A percentile compares a stretch with the other conserved stretches of the same genome.
These are phyloP conservation scores for Candida pseudoviswanathii DNA, from an alignment of 1,139 yeast species.

Conservation along the genomic window DNA sequence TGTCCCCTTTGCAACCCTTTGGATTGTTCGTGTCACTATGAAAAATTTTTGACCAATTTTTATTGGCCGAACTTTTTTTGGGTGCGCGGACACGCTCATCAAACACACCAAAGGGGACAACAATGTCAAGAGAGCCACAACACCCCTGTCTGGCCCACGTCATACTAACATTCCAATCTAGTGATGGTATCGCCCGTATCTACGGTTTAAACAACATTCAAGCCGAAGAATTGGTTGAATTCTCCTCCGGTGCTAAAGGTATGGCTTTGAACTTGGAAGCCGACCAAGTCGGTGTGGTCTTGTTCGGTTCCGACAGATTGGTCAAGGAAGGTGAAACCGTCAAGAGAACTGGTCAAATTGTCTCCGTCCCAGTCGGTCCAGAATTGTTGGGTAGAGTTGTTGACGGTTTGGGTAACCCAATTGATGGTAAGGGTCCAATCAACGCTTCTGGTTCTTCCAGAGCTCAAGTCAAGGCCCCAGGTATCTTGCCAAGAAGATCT, in stretches of 20 bases:
- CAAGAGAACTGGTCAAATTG: conserved; percentile 99
- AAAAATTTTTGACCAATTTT: conserved; percentile 9
- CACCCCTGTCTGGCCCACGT: too few species aligned
- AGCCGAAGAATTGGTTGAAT: conserved; percentile 99
- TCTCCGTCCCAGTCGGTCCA: conserved; percentile 99
- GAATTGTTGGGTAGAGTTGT: conserved; percentile 98
- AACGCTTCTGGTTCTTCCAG: conserved; percentile 82
- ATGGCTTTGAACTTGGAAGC: conserved; percentile 99
- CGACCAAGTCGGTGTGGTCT: conserved; percentile 99
- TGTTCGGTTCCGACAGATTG: conserved; percentile 98
- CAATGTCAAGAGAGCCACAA: too few species aligned
- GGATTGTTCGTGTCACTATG: not conserved
- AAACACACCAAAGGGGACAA: not conserved
- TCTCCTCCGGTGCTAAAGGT: conserved; percentile 99
- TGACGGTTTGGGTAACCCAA: conserved; percentile 99
- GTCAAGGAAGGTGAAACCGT: conserved; percentile 99
- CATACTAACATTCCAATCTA: conserved; percentile 33
- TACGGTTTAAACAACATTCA: conserved; percentile 99
- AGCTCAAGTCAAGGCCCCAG: conserved; percentile 99
- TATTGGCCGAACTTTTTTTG: conserved; percentile 11
- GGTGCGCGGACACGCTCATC: conserved; percentile 8
- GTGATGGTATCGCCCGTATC: conserved; percentile 99
- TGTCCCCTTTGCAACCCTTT: not conserved
- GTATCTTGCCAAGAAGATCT: conserved; percentile 98
- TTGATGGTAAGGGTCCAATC: conserved; percentile 99